A percentile compares a stretch with the other conserved stretches of the same genome.
Conservation (phyloP, 768 basidiomycete species). For the Amanita exitialis region DNA sequence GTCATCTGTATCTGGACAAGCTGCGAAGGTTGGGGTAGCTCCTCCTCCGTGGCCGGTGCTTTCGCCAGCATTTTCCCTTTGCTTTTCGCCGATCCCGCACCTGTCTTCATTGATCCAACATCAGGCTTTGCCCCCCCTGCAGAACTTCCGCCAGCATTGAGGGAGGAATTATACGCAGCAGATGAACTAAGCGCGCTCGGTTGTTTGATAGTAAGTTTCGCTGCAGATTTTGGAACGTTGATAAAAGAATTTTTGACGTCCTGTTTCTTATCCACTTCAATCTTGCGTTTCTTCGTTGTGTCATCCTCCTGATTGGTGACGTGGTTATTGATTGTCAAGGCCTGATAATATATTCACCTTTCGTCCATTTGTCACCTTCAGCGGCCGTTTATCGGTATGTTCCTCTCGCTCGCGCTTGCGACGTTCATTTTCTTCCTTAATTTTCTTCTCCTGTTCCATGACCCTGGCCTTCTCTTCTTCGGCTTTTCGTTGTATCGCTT, state of each 20-base stretch:
- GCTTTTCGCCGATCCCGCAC: constrained; percentile 22
- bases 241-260: constrained; percentile 44
- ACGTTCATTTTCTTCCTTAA: constrained; percentile 65
- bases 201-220: constrained; percentile 33
- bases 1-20: constrained; percentile 59
- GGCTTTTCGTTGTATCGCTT: constrained; percentile 59
- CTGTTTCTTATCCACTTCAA: constrained; percentile 48
- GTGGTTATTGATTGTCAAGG: not conserved
- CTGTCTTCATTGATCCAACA: constrained; percentile 22
- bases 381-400: constrained; percentile 54
- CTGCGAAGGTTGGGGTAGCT: constrained; percentile 50
- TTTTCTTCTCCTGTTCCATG: constrained; percentile 59
- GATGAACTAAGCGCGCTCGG: constrained; percentile 26
- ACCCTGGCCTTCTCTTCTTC: constrained; percentile 63
- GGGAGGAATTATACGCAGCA: constrained; percentile 27
- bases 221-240: constrained; percentile 43
- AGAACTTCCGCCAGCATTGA: constrained; percentile 17
- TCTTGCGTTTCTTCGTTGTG: constrained; percentile 59
- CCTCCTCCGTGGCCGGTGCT: constrained; percentile 27
- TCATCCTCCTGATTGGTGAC: constrained; percentile 48
- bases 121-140: constrained; percentile 22
- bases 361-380: constrained; percentile 41
- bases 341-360: constrained; percentile 30
- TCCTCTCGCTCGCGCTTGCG: constrained; percentile 81
- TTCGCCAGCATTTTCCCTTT: constrained; percentile 37